These are phyloP conservation scores for Xenoacremonium recifei DNA, from an alignment of 2,329 filamentous ascomycete genomes.

Conservation along the genomic window DNA sequence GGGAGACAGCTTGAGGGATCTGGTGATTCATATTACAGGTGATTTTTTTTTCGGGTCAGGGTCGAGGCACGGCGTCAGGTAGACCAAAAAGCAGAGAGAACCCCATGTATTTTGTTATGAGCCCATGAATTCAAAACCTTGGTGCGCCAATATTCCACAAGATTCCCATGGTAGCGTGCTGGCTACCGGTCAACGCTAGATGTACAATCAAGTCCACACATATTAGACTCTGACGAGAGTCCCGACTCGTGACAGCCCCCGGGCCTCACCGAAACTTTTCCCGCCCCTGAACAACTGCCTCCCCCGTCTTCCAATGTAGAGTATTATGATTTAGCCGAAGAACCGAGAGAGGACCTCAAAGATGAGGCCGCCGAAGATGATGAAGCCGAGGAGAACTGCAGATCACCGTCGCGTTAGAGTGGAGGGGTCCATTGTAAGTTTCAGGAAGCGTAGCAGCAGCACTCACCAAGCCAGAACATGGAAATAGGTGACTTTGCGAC, in stretches of 20 bases:
- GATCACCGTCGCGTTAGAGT: too few relatives aligned
- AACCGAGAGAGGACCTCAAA: constrained; percentile 58
- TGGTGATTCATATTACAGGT: not conserved
- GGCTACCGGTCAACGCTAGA: constrained; percentile 13
- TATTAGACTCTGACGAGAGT: too few relatives aligned
- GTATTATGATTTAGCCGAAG: constrained; percentile 38
- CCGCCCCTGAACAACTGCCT: too few relatives aligned
- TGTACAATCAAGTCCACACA: constrained; percentile 16
- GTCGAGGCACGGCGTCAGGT: constrained; percentile 26
- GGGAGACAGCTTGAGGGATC: constrained; percentile 8
- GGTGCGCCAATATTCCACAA: constrained; percentile 25
- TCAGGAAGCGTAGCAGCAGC: too few relatives aligned
- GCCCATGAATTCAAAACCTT: constrained; percentile 3
- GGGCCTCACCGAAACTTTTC: too few relatives aligned
- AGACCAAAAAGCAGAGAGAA: constrained; percentile 23
- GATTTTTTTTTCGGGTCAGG: constrained; percentile 14
- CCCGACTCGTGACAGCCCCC: too few relatives aligned
- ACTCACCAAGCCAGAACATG: constrained; percentile 61
- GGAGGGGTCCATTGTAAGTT: too few relatives aligned
- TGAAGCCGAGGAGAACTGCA: constrained; percentile 55
- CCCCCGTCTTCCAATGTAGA: too few relatives aligned
- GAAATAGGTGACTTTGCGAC: constrained; percentile 60
- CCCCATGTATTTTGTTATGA: constrained; percentile 12
- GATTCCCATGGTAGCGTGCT: constrained; percentile 21
- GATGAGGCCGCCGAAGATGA: constrained; percentile 59